These are phyloP conservation scores for Odontarrhena argentea DNA, from an alignment of 345 rosid species.

Conservation along the genomic window DNA sequence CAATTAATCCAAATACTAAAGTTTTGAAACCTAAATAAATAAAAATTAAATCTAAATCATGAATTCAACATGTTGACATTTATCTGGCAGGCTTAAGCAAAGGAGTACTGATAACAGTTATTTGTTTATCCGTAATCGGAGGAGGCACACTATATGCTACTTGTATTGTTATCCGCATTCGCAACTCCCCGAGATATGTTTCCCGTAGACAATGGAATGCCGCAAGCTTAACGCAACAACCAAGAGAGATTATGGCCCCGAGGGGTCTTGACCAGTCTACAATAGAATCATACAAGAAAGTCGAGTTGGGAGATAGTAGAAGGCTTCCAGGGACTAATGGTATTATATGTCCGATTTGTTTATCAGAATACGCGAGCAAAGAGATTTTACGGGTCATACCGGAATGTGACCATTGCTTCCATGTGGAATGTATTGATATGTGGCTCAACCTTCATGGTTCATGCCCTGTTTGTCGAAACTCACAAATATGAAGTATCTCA, in stretches of 20 bases:
- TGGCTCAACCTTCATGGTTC: conserved; percentile 59
- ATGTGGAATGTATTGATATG: conserved; percentile 61
- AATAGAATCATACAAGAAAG: conserved; percentile 61
- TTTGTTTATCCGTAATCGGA: conserved; percentile 43
- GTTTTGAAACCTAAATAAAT: no score
- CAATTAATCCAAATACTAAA: no score
- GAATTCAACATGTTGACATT: no score
- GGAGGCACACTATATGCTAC: conserved; percentile 39
- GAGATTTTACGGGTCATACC: conserved; percentile 61
- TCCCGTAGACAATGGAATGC: not conserved
- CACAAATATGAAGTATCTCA: conserved; percentile 14
- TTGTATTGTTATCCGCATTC: conserved; percentile 40
- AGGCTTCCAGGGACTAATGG: conserved; percentile 58
- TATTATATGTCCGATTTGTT: conserved; percentile 58
- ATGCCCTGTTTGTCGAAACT: conserved; percentile 68
- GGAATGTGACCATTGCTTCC: conserved; percentile 67
- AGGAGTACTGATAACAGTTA: conserved; percentile 38
- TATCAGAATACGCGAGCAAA: conserved; percentile 53
- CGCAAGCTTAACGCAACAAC: conserved; percentile 21
- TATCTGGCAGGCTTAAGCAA: conserved; percentile 37
- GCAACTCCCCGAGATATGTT: conserved; percentile 13
- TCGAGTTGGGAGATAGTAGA: conserved; percentile 65
- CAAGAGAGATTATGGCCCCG: conserved; percentile 17
- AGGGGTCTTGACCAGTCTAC: conserved; percentile 65
- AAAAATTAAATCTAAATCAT: no score